A percentile compares a stretch with the other conserved stretches of the same genome.
Evolutionary conservation across 305 asterid genomes (phyloP).

Genomic region (Euphrasia arctica): DNA sequence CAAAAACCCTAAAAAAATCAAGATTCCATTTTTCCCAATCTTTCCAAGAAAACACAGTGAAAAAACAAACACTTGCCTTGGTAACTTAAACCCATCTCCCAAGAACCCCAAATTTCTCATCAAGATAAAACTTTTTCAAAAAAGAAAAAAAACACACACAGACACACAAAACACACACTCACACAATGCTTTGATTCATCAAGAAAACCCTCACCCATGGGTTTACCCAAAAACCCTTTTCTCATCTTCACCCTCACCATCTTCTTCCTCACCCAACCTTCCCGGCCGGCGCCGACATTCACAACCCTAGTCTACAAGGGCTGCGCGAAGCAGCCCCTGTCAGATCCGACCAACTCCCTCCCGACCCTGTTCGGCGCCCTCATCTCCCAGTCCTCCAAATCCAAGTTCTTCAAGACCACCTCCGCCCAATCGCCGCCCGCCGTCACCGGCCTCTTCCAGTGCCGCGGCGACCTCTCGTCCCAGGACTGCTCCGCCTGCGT

Average conservation of each 20-base stretch:
- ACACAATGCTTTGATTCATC: constrained; percentile 38
- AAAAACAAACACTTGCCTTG: constrained; percentile 30
- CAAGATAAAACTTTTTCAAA: constrained; percentile 5
- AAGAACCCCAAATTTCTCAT: constrained; percentile 29
- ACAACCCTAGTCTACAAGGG: constrained; percentile 62
- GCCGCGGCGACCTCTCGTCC: constrained; percentile 67
- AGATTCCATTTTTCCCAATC: constrained; percentile 21
- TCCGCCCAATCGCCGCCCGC: constrained; percentile 36
- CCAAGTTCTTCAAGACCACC: constrained; percentile 54
- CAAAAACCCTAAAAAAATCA: constrained; percentile 33
- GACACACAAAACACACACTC: not conserved
- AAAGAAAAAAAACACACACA: not conserved
- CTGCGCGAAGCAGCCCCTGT: constrained; percentile 57
- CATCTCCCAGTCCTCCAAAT: constrained; percentile 61
- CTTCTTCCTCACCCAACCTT: constrained; percentile 33
- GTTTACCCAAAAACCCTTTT: constrained; percentile 33
- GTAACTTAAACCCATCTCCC: constrained; percentile 28
- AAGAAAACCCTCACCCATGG: constrained; percentile 38
- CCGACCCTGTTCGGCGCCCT: constrained; percentile 63
- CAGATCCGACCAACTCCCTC: constrained; percentile 75
- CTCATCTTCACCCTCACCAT: constrained; percentile 30
- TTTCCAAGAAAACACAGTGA: constrained; percentile 11
- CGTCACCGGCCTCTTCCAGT: constrained; percentile 64
- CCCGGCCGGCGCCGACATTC: constrained; percentile 49
- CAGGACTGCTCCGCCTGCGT: constrained; percentile 65